Conservation (phyloP, 2,329 filamentous ascomycete species). For the Ascocoryne sarcoides region DNA sequence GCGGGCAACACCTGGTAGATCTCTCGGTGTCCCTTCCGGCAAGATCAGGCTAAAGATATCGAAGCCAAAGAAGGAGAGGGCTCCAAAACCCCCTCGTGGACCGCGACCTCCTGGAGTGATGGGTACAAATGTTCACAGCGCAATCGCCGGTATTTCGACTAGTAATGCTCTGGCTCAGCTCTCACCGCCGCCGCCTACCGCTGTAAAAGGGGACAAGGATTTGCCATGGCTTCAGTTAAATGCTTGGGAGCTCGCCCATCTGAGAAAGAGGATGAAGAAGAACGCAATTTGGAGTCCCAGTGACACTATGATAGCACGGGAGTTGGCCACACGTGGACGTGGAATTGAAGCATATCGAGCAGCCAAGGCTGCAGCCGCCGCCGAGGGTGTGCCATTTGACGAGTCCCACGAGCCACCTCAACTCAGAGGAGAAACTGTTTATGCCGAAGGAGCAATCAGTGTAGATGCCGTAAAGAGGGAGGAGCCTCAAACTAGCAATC, state of each 20-base stretch:
- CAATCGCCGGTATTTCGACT: conserved; percentile 30
- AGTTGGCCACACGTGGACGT: conserved; percentile 63
- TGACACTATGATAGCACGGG: conserved; percentile 75
- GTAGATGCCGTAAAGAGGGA: conserved; percentile 42
- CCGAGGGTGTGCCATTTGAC: conserved; percentile 54
- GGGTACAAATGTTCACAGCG: conserved; percentile 29
- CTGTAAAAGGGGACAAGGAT: conserved; percentile 47
- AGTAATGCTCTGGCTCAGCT: conserved; percentile 31
- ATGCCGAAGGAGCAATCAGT: conserved; percentile 52
- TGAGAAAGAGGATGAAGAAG: conserved; percentile 86
- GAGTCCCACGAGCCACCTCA: conserved; percentile 26
- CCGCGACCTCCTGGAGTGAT: conserved; percentile 26
- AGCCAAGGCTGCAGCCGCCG: conserved; percentile 57
- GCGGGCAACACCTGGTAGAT: conserved; percentile 18
- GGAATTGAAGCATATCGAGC: conserved; percentile 53
- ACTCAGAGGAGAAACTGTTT: conserved; percentile 32
- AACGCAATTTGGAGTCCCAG: conserved; percentile 79
- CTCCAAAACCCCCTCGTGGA: conserved; percentile 21
- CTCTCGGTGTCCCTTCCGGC: conserved; percentile 6
- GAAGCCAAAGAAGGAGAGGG: conserved; percentile 15
- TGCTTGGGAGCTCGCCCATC: conserved; percentile 54
- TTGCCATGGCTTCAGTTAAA: conserved; percentile 60
- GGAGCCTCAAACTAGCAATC: conserved; percentile 57
- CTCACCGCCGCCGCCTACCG: conserved; percentile 51
- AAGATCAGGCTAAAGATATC: conserved; percentile 26